Evolutionary conservation across 2,329 filamentous ascomycete species (phyloP).

Genomic region (Ustulina deusta): DNA sequence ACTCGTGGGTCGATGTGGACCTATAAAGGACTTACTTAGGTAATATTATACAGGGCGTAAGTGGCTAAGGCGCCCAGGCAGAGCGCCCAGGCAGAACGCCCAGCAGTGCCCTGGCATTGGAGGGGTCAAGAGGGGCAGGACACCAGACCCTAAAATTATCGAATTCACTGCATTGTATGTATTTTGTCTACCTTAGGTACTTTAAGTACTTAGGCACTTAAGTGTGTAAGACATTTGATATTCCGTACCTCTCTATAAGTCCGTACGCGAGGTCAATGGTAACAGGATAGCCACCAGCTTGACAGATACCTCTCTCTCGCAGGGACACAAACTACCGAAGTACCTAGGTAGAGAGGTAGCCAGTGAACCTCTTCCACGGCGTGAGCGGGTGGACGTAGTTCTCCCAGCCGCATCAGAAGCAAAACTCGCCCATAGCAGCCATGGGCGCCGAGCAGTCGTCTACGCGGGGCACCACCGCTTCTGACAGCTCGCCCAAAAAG

Average conservation of each 20-base stretch:
- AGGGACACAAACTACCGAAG: no score
- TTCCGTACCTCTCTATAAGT: no score
- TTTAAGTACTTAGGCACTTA: no score
- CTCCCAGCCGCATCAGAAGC: not conserved
- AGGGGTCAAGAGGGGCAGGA: conserved; percentile 32
- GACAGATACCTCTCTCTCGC: no score
- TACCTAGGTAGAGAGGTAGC: not conserved
- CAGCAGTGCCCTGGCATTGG: conserved; percentile 2
- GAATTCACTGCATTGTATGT: no score
- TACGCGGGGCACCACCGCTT: conserved; percentile 49
- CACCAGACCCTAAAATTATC: no score
- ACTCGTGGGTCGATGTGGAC: no score
- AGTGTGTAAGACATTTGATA: no score
- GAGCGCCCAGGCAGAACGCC: not conserved
- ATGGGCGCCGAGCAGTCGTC: conserved; percentile 70
- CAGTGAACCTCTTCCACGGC: not conserved
- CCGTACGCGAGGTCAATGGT: no score
- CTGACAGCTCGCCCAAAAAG: conserved; percentile 59
- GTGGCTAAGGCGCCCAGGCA: not conserved
- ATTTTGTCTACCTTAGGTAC: no score
- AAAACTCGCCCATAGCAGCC: not conserved
- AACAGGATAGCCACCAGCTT: no score
- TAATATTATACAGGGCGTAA: not conserved
- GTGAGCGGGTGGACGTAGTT: not conserved
- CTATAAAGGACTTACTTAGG: conserved; percentile 2